phyloP scores from a whole-genome alignment of 2,329 filamentous ascomycete genomes.

The Fusarium bactridioides region DNA sequence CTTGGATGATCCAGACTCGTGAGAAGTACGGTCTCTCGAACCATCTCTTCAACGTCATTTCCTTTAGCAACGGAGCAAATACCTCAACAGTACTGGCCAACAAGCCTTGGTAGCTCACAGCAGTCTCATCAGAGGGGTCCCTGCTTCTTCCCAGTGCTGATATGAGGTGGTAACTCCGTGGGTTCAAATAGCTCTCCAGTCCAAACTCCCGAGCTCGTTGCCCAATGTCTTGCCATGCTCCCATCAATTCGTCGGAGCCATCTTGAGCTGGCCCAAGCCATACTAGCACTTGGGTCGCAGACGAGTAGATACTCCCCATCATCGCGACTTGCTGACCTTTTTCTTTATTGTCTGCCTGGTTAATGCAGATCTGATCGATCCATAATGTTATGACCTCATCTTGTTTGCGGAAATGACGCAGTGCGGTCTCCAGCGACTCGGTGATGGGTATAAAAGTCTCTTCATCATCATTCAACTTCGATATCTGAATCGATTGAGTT shows the following conservation, averaged over 20 bases:
- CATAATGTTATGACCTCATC: neutral
- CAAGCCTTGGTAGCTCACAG: neutral
- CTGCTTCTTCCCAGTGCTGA: neutral
- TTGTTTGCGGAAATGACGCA: neutral
- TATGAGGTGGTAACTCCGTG: neutral
- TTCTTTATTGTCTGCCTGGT: neutral
- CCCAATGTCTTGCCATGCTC: neutral
- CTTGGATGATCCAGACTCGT: neutral
- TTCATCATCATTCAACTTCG: accelerated
- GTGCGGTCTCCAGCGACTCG: neutral
- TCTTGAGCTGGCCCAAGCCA: neutral
- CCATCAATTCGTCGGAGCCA: neutral
- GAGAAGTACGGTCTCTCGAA: neutral
- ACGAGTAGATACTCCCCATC: neutral
- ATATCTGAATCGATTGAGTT: neutral
- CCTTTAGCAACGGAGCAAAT: neutral
- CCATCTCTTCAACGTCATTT: neutral
- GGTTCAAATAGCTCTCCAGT: neutral
- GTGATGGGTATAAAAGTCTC: neutral
- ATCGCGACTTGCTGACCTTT: neutral
- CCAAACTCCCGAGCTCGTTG: neutral
- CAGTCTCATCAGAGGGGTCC: neutral
- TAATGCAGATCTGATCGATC: neutral
- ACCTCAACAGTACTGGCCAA: neutral
- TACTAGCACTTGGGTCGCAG: neutral